A percentile compares a stretch with the other conserved stretches of the same genome.
Conservation (phyloP, 495 filamentous ascomycete genomes). For the Penicillium lividum region DNA sequence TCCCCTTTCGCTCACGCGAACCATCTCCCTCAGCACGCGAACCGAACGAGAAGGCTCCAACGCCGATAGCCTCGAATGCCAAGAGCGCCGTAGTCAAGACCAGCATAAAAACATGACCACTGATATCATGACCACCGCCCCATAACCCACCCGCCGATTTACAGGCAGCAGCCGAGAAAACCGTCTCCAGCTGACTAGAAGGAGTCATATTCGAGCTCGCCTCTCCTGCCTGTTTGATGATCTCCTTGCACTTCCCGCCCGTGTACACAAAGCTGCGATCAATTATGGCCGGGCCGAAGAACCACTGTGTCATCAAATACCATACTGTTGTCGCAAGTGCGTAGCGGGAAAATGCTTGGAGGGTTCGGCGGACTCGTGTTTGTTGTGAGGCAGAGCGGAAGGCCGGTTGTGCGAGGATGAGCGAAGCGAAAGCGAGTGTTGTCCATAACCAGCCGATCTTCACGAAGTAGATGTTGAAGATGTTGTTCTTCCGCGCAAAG, state of each 20-base stretch:
- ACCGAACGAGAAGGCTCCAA: constrained; percentile 39
- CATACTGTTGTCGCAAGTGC: constrained; percentile 69
- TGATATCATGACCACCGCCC: constrained; percentile 90
- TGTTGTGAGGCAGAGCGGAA: constrained; percentile 28
- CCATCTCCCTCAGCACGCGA: constrained; percentile 15
- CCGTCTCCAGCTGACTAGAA: constrained; percentile 41
- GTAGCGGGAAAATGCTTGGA: constrained; percentile 65
- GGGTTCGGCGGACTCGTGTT: constrained; percentile 26
- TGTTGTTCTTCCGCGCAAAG: constrained; percentile 88
- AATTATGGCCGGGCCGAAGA: constrained; percentile 85
- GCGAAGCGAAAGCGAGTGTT: constrained; percentile 64
- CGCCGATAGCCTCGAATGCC: constrained; percentile 74
- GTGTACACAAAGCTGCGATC: constrained; percentile 81
- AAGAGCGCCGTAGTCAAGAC: constrained; percentile 79
- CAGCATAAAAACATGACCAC: constrained; percentile 91
- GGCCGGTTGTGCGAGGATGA: constrained; percentile 60
- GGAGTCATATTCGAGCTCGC: constrained; percentile 20
- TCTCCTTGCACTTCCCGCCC: constrained; percentile 72
- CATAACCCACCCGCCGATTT: constrained; percentile 78
- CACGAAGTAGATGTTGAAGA: constrained; percentile 90
- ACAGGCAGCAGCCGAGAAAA: constrained; percentile 77
- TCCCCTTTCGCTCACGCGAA: constrained; percentile 54
- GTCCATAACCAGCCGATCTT: constrained; percentile 96
- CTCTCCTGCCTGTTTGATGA: constrained; percentile 30
- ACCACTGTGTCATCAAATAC: constrained; percentile 90